Conservation (phyloP, 192 early-diverging fungal species). For the Dissophora globulifera region DNA sequence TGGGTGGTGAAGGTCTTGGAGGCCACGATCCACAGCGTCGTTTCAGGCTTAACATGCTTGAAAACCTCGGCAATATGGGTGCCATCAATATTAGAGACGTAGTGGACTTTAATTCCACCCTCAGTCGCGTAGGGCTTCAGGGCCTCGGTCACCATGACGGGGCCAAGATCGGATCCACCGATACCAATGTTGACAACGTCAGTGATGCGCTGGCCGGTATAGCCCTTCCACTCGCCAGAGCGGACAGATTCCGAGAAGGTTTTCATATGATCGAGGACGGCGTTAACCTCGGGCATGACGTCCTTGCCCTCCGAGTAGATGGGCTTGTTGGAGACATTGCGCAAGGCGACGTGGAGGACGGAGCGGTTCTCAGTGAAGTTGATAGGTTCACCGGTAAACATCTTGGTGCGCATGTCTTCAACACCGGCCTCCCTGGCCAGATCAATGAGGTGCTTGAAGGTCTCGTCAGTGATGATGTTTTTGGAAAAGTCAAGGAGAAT, state of each 20-base stretch:
- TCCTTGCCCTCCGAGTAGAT: slow-evolving; percentile 90
- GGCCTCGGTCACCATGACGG: slow-evolving; percentile 99
- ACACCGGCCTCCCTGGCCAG: slow-evolving; percentile 88
- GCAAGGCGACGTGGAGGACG: slow-evolving; percentile 94
- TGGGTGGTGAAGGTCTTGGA: slow-evolving; percentile 99
- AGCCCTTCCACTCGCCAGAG: slow-evolving; percentile 94
- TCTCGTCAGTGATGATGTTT: slow-evolving; percentile 89
- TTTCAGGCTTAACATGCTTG: slow-evolving; percentile 87
- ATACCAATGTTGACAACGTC: slow-evolving; percentile 99
- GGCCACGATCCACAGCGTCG: slow-evolving; percentile 94
- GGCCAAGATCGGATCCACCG: slow-evolving; percentile 97
- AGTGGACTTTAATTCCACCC: slow-evolving; percentile 84
- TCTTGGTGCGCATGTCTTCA: slow-evolving; percentile 87
- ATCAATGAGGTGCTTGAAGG: slow-evolving; percentile 80
- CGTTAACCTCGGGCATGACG: slow-evolving; percentile 95
- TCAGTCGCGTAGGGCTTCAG: slow-evolving; percentile 90
- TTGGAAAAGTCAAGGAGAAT: slow-evolving; percentile 97
- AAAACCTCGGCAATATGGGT: slow-evolving; percentile 96
- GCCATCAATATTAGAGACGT: slow-evolving; percentile 98
- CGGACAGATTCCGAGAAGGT: slow-evolving; percentile 85
- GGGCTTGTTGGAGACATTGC: slow-evolving; percentile 86
- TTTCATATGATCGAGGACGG: slow-evolving; percentile 94
- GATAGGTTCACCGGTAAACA: slow-evolving; percentile 96
- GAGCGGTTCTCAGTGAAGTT: slow-evolving; percentile 98
- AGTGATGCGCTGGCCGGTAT: slow-evolving; percentile 93